These are phyloP conservation scores for Albifimbria verrucaria DNA, from an alignment of 2,329 filamentous ascomycete species.

Conservation along the genomic window DNA sequence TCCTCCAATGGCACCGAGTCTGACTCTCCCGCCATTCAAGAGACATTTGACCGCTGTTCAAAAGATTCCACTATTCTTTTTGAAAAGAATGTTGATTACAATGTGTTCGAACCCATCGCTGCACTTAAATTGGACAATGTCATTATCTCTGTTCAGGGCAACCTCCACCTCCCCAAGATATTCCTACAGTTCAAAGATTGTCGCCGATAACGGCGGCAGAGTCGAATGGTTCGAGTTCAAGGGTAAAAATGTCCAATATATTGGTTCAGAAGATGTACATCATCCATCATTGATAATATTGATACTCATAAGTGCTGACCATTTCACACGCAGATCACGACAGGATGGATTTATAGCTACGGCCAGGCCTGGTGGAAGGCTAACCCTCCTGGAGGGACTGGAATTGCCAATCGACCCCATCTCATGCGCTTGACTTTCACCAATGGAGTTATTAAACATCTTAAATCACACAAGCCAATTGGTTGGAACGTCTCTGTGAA, in stretches of 20 bases:
- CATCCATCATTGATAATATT: neutral
- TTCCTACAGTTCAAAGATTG: neutral
- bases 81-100: neutral
- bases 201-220: neutral
- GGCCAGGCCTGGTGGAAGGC: neutral
- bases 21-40: neutral
- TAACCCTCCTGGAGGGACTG: neutral
- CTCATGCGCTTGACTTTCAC: conserved; percentile 1
- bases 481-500: conserved; percentile 1
- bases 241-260: neutral
- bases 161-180: neutral
- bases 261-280: neutral
- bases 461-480: conserved; percentile 1
- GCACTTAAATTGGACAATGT: neutral
- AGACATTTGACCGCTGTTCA: neutral
- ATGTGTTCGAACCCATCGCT: neutral
- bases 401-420: neutral
- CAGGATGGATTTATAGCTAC: neutral
- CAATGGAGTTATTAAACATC: neutral
- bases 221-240: neutral
- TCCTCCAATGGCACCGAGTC: neutral
- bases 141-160: neutral
- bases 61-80: neutral
- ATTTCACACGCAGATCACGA: neutral
- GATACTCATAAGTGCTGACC: neutral